These are phyloP conservation scores for Artemisia princeps DNA, from an alignment of 140 eudicot species.

Conservation along the genomic window DNA sequence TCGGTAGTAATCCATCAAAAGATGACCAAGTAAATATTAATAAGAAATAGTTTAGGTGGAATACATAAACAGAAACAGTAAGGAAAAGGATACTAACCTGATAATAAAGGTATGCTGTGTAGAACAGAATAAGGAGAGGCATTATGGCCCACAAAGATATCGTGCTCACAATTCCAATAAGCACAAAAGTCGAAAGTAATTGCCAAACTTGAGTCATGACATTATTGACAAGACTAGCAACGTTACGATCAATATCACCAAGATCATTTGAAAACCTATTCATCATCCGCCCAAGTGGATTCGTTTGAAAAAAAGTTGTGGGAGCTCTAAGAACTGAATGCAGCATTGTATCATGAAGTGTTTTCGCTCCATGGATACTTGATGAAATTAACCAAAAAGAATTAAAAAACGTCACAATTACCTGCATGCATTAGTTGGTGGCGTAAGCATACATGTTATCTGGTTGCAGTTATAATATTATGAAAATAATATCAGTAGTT, in stretches of 20 bases:
- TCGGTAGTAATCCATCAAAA: neutral
- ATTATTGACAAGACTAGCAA: constrained; percentile 57
- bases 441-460: constrained; percentile 9
- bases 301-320: constrained; percentile 82
- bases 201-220: constrained; percentile 70
- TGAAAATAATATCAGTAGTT: neutral
- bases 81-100: constrained; percentile 46
- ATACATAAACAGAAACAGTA: constrained; percentile 15
- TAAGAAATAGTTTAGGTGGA: neutral
- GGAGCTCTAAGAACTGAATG: constrained; percentile 82
- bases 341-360: constrained; percentile 76
- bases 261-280: constrained; percentile 90
- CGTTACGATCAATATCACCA: constrained; percentile 84
- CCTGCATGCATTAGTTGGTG: constrained; percentile 39
- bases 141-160: constrained; percentile 92
- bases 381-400: constrained; percentile 90
- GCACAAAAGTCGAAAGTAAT: constrained; percentile 80
- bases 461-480: neutral
- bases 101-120: constrained; percentile 90
- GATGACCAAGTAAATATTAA: neutral
- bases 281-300: constrained; percentile 85
- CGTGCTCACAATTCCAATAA: constrained; percentile 89
- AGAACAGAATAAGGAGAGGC: constrained; percentile 89
- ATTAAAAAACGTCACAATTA: constrained; percentile 61
- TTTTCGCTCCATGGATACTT: constrained; percentile 82